phyloP scores from a whole-genome alignment of 148 eudicot genomes.

The Silene latifolia region DNA sequence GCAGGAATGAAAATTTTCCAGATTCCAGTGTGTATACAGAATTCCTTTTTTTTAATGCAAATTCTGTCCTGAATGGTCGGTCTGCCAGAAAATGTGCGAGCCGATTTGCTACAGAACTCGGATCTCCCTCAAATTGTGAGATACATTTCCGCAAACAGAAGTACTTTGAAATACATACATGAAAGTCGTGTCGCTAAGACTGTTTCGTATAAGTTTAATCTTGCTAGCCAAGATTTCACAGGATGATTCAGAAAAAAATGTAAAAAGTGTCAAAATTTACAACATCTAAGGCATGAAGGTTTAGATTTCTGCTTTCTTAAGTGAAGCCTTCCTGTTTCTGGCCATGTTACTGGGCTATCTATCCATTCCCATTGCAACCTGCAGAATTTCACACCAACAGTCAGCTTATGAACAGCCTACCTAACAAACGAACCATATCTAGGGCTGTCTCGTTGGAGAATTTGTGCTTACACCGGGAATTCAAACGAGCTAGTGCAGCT shows the following conservation, averaged over 20 bases:
- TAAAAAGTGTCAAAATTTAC: conserved; percentile 37
- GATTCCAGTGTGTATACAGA: too few species aligned
- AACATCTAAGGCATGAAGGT: conserved; percentile 40
- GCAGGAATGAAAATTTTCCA: too few species aligned
- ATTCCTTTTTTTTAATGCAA: too few species aligned
- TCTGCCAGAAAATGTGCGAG: background rate
- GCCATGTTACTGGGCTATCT: conserved; percentile 70
- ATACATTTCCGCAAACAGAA: background rate
- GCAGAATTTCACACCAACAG: conserved; percentile 22
- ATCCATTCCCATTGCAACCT: conserved; percentile 55
- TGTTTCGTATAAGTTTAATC: background rate
- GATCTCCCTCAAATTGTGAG: background rate
- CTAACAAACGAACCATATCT: too few species aligned
- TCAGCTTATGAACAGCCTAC: background rate
- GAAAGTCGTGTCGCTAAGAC: conserved; percentile 4
- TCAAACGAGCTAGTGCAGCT: conserved; percentile 54
- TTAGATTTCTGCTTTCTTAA: conserved; percentile 30
- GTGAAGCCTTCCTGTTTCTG: conserved; percentile 33
- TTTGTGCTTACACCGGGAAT: conserved; percentile 63
- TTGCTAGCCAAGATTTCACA: background rate
- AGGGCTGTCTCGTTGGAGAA: background rate
- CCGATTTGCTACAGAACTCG: too few species aligned
- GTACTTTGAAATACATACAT: conserved; percentile 6
- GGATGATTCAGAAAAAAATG: background rate
- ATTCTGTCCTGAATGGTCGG: background rate